Evolutionary conservation across 352 stramenopile genomes (phyloP), one percentile per base, ranked within the genome.

Genomic region (Phytophthora meadii): DNA sequence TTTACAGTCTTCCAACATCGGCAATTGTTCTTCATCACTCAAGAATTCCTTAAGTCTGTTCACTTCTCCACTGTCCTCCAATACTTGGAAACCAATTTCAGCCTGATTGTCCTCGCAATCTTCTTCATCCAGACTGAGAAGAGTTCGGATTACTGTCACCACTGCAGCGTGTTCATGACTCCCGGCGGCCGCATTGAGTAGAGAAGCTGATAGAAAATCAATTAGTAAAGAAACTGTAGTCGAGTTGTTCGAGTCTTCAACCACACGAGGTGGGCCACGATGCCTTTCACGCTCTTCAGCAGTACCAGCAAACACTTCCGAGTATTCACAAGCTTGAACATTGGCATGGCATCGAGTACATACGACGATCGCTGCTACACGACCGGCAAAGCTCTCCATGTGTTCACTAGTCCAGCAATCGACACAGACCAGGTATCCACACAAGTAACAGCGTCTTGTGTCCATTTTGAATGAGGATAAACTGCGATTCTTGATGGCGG

Each of bases 271-370:
- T 17, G 50, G 22, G 0, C 59, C 56, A 28, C 50, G 28, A 30
- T 59, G 34, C 5, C n/a, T 54, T n/a, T 52, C 50, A 5, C 64
- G 56, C n/a, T 62, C 44, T 10, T 28, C 34, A 14, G 57, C 50
- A 11, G 60, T 61, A n/a, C 51, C 41, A 10, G 51, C 51, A 22
- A 60, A 61, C 30, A 68, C 50, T 19, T 54, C 19, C 7, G 64
- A 56, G 49, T 79, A 87, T 48, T 87, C 75, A 27, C 75, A 76
- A 5, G 66, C 60, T 49, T 74, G 41, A 8, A 74, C 66, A 41
- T 58, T 58, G 12, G 39, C 60, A 9, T 63, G 48, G 5, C 66
- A 74, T n/a, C 66, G 40, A 14, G 48, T 70, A n/a, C 66, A 74
- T 3, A 74, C 66, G 0, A 70, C 55, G 59, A 74, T 70, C 1